Evolutionary conservation across 345 rosid species (phyloP), one percentile per base, ranked within the genome.

Genomic region (Acer campestre): DNA sequence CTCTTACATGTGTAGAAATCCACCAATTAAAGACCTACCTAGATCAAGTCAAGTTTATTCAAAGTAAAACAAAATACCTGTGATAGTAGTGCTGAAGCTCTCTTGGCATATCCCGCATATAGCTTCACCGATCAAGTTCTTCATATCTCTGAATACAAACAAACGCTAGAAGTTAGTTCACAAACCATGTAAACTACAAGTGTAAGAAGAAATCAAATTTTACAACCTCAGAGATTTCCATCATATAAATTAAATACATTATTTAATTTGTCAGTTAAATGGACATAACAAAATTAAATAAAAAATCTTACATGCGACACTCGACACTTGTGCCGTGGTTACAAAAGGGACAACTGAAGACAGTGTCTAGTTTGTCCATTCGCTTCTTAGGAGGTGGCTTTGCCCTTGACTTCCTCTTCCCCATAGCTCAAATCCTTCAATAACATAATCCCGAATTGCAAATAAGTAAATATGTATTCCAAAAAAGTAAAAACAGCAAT

Each of bases 321-420:
- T 93, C 99, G 8, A 96, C 98, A 65, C 98, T 89, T 20, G 93
- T 86, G 14, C 98, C 99, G 68, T 96, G 99, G 76, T 91, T 96
- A 84, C 99, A 96, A 58, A 96, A 96, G 35, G 99, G 99, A 70
- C 99, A 96, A 59, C 97, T 91, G 83, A 96, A 96, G 63, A 94
- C 86, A 12, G 98, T 96, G 75, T 96, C 98, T 58, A 94, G 99
- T 89, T 89, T 95, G 85, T 94, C 98, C 93, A 84, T 94, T 58
- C 97, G 80, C 88, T 96, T 96, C 77, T 89, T 92, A 3, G 98
- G 90, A 20, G 98, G 91, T 16, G 98, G 97, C 95, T 95, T 95
- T 49, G 98, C 98, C 72, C 90, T 90, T 10, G 99, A 93, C 84
- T 95, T 93, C 86, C 99, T 92, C 88, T 94, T 96, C 61, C 99